phyloP scores from a whole-genome alignment of 2,329 filamentous ascomycete species.

The Ophiognomonia clavigignenti-juglandacearum region DNA sequence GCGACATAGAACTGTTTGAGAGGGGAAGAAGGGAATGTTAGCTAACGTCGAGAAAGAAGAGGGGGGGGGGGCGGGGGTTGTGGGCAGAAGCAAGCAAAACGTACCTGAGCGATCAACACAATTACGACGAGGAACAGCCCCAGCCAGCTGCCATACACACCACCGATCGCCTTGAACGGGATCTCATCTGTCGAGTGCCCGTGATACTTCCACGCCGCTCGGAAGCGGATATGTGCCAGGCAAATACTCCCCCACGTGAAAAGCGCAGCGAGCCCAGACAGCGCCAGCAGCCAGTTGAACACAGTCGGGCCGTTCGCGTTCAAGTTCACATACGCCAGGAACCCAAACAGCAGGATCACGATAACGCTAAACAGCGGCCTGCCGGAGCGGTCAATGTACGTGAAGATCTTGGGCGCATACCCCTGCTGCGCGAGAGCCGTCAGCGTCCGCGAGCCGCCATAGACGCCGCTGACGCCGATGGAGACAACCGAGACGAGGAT shows the following conservation, averaged over 20 bases:
- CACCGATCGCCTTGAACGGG: slow-evolving; percentile 57
- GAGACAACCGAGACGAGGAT: slow-evolving; percentile 55
- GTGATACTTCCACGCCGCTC: slow-evolving; percentile 55
- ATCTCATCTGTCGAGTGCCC: slow-evolving; percentile 64
- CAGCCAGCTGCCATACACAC: slow-evolving; percentile 60
- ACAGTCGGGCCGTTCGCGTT: slow-evolving; percentile 40
- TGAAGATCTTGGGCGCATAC: slow-evolving; percentile 52
- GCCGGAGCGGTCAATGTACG: slow-evolving; percentile 52
- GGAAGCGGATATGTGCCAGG: slow-evolving; percentile 65
- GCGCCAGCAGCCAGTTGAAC: slow-evolving; percentile 62
- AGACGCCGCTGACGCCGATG: slow-evolving; percentile 55
- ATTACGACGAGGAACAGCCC: slow-evolving; percentile 55
- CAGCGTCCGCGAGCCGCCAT: slow-evolving; percentile 54
- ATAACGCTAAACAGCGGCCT: slow-evolving; percentile 49
- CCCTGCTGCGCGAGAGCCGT: slow-evolving; percentile 55
- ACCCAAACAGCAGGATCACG: slow-evolving; percentile 42
- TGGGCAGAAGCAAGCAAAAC: too few relatives aligned
- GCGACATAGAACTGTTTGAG: slow-evolving; percentile 44
- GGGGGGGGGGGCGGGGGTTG: too few relatives aligned
- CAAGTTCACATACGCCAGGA: slow-evolving; percentile 45
- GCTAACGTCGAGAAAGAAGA: not conserved
- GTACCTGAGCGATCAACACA: slow-evolving; percentile 49
- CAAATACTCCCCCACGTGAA: slow-evolving; percentile 69
- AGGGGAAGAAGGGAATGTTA: too few relatives aligned
- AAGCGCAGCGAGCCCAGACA: slow-evolving; percentile 60